Base-by-base conservation (phyloP, 2,329 filamentous ascomycete genomes). In the Passalora sequoiae region DNA sequence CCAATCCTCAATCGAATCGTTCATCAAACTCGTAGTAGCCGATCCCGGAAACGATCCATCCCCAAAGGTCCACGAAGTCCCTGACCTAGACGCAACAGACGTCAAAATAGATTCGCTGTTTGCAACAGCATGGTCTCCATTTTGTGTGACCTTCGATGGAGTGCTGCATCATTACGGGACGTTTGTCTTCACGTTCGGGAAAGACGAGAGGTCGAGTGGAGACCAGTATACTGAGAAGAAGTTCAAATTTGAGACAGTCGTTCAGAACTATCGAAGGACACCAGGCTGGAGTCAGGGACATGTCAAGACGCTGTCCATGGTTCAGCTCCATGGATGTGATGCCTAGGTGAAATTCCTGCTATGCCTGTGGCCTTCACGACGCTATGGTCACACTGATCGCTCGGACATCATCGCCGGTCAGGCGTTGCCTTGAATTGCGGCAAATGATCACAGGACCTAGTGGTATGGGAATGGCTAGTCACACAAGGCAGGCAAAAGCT, bases 121-220 rank as follows among this genome's bases (percentile, higher is more conserved):
- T 42, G 51, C 38, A 6, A 36, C 21, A 31, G 49, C 49, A 3
- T 51, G 49, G 49, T 40, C 44, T 44, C 51, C 51, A 9, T 54
- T 54, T 21, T 35, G 27, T 2, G 51, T 54, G 31, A 52, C 46
- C 2, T 54, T 54, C 43, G 51, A 51, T 46, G 51, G 49, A 19
- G 40, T 44, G 15, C 32, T 54, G 47, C 51, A 54, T 47, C 51
- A 54, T 41, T 54, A 50, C 38, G 51, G 51, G 17, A 47, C 28
- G 7, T 43, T 54, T 31, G 44, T 50, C 15, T 54, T 39, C 32
- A 52, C 46, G 9, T 38, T 50, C 12, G 49, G 38, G 20, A 46
- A 46, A 24, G 20, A 36, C n/a, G 15, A 12, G 24, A n/a, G 24
- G n/a, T 21, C 17, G 8, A n/a, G 8, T 36, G 33, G 33, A 12